phyloP scores from a whole-genome alignment of 2,329 filamentous ascomycete genomes.

The Penicillium sp. region DNA sequence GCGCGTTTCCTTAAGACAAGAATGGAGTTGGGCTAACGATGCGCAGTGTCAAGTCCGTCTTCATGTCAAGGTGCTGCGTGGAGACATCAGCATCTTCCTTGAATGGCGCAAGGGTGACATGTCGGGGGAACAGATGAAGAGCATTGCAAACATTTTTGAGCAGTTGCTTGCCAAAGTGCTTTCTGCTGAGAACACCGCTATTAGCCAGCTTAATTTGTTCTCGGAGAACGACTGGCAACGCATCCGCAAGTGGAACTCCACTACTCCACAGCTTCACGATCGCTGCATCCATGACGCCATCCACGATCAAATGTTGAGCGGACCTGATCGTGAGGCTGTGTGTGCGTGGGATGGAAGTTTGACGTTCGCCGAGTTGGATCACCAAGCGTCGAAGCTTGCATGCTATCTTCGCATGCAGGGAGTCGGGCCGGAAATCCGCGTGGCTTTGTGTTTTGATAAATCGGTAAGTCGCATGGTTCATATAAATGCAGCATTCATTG shows the following conservation, averaged over 20 bases:
- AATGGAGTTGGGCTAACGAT: neutral
- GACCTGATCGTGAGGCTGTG: slow-evolving; percentile 33
- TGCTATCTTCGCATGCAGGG: slow-evolving; percentile 39
- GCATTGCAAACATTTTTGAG: slow-evolving; percentile 54
- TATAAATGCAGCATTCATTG: neutral
- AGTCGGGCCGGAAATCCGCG: slow-evolving; percentile 37
- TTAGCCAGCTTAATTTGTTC: slow-evolving; percentile 53
- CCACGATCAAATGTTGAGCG: slow-evolving; percentile 37
- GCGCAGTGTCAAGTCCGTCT: slow-evolving; percentile 36
- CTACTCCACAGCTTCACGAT: slow-evolving; percentile 39
- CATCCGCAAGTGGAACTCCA: slow-evolving; percentile 53
- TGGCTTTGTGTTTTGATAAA: slow-evolving; percentile 44
- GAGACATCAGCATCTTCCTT: slow-evolving; percentile 37
- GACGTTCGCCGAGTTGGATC: slow-evolving; percentile 38
- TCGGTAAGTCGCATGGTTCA: slow-evolving; percentile 28
- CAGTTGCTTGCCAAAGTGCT: slow-evolving; percentile 51
- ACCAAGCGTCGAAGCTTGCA: slow-evolving; percentile 37
- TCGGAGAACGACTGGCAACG: slow-evolving; percentile 56
- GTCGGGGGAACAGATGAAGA: slow-evolving; percentile 39
- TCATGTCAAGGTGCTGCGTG: slow-evolving; percentile 35
- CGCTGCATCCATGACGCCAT: slow-evolving; percentile 40
- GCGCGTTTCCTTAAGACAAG: accelerated
- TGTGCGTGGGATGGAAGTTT: slow-evolving; percentile 42
- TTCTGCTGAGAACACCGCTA: slow-evolving; percentile 39
- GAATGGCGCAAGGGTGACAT: slow-evolving; percentile 41